Conservation (phyloP, 1,139 yeast species). For the Nakaseomyces kungkrabaensis region DNA sequence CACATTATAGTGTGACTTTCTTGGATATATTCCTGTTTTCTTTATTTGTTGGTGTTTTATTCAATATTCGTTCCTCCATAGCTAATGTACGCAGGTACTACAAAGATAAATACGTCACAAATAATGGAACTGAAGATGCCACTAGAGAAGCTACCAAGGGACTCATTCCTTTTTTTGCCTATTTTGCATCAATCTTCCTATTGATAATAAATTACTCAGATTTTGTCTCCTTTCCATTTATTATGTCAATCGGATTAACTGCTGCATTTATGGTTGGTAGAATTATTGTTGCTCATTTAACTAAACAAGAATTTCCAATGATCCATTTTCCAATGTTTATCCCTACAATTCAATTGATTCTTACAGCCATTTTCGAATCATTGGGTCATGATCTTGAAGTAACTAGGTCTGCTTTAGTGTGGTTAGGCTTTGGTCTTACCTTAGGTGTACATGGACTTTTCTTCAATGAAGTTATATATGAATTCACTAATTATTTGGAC, state of each 20-base stretch:
- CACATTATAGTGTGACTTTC: constrained; percentile 18
- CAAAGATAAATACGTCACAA: constrained; percentile 28
- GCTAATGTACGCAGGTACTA: constrained; percentile 53
- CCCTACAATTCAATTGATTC: constrained; percentile 47
- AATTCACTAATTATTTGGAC: constrained; percentile 73
- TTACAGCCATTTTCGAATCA: constrained; percentile 34
- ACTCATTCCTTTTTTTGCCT: constrained; percentile 57
- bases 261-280: constrained; percentile 85
- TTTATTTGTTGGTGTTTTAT: constrained; percentile 41
- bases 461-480: constrained; percentile 69
- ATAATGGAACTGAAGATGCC: constrained; percentile 18
- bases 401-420: constrained; percentile 42
- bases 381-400: constrained; percentile 34
- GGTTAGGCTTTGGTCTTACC: constrained; percentile 67
- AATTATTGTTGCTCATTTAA: constrained; percentile 79
- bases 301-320: constrained; percentile 66
- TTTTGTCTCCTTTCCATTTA: constrained; percentile 54
- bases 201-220: constrained; percentile 38
- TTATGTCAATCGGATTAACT: constrained; percentile 60
- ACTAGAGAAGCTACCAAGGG: constrained; percentile 46
- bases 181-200: constrained; percentile 45
- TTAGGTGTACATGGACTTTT: constrained; percentile 71
- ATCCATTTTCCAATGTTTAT: constrained; percentile 57
- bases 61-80: constrained; percentile 65
- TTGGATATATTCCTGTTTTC: constrained; percentile 15